phyloP scores from a whole-genome alignment of 1,284 basidiomycete genomes.

The Leccinum colubrinum region DNA sequence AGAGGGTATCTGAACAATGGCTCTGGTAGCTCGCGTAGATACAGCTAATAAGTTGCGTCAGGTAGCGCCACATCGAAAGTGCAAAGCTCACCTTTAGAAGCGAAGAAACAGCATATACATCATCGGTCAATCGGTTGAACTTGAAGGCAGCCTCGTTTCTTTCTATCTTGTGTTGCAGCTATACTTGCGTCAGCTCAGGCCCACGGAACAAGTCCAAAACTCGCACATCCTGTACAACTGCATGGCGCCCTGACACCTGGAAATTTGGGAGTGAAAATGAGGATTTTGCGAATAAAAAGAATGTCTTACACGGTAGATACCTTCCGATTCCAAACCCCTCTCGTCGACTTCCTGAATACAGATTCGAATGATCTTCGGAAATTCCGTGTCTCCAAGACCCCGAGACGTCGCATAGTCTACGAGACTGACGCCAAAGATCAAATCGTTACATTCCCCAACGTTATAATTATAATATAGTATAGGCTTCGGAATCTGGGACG shows the following conservation, averaged over 20 bases:
- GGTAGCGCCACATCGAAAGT: not conserved
- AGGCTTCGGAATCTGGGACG: slow-evolving; percentile 61
- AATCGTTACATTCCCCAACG: slow-evolving; percentile 85
- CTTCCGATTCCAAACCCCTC: slow-evolving; percentile 79
- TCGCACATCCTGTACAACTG: slow-evolving; percentile 76
- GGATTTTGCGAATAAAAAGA: not conserved
- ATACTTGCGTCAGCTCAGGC: slow-evolving; percentile 14
- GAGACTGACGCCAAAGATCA: slow-evolving; percentile 92
- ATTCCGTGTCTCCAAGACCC: slow-evolving; percentile 67
- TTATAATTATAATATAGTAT: slow-evolving; percentile 77
- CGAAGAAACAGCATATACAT: slow-evolving; percentile 87
- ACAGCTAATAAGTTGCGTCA: slow-evolving; percentile 49
- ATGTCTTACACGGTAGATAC: slow-evolving; percentile 73
- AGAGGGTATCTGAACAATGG: slow-evolving; percentile 88
- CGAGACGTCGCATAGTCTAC: slow-evolving; percentile 91
- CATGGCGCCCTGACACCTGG: slow-evolving; percentile 82
- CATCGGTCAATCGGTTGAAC: slow-evolving; percentile 76
- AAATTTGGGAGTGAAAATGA: slow-evolving; percentile 8
- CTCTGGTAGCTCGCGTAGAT: slow-evolving; percentile 90
- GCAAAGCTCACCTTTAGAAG: slow-evolving; percentile 74
- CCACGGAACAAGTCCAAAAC: not conserved
- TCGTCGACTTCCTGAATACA: slow-evolving; percentile 86
- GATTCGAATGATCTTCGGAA: slow-evolving; percentile 83
- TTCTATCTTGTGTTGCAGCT: slow-evolving; percentile 89
- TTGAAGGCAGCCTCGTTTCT: slow-evolving; percentile 84